phyloP scores from a whole-genome alignment of 306 rosid species.

The Glycine tomentella region DNA sequence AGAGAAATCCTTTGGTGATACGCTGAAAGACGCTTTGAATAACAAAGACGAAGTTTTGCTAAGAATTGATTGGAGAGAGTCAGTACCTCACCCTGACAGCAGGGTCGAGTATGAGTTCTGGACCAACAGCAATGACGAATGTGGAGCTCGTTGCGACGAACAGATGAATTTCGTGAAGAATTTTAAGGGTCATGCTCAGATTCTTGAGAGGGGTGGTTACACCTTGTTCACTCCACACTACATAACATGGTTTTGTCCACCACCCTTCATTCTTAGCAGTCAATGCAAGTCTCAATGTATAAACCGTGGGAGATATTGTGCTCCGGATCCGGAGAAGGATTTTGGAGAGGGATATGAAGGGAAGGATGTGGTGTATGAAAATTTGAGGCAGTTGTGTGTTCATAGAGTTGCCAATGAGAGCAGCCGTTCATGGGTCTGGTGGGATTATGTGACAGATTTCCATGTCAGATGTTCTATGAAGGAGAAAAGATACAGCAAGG shows the following conservation, averaged over 20 bases:
- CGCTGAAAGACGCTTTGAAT: slow-evolving; percentile 65
- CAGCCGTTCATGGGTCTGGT: slow-evolving; percentile 92
- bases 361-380: slow-evolving; percentile 88
- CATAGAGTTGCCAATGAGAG: slow-evolving; percentile 87
- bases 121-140: slow-evolving; percentile 97
- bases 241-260: slow-evolving; percentile 94
- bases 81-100: slow-evolving; percentile 85
- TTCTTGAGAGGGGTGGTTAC: slow-evolving; percentile 92
- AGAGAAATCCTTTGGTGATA: slow-evolving; percentile 74
- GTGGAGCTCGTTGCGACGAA: slow-evolving; percentile 92
- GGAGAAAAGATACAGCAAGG: slow-evolving; percentile 83
- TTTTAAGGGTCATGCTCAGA: slow-evolving; percentile 94
- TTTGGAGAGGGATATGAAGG: slow-evolving; percentile 86
- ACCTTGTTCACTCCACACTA: slow-evolving; percentile 87
- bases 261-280: slow-evolving; percentile 60
- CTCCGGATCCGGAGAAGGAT: slow-evolving; percentile 90
- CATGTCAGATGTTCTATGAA: slow-evolving; percentile 97
- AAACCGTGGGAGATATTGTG: slow-evolving; percentile 87
- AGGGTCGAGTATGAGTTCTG: slow-evolving; percentile 95
- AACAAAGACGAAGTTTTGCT: slow-evolving; percentile 63
- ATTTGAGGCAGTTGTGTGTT: slow-evolving; percentile 96
- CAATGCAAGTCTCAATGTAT: slow-evolving; percentile 96
- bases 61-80: slow-evolving; percentile 89
- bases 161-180: slow-evolving; percentile 86
- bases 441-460: slow-evolving; percentile 98